phyloP scores from a whole-genome alignment of 2,329 filamentous ascomycete species.

The Colletotrichum sp. region DNA sequence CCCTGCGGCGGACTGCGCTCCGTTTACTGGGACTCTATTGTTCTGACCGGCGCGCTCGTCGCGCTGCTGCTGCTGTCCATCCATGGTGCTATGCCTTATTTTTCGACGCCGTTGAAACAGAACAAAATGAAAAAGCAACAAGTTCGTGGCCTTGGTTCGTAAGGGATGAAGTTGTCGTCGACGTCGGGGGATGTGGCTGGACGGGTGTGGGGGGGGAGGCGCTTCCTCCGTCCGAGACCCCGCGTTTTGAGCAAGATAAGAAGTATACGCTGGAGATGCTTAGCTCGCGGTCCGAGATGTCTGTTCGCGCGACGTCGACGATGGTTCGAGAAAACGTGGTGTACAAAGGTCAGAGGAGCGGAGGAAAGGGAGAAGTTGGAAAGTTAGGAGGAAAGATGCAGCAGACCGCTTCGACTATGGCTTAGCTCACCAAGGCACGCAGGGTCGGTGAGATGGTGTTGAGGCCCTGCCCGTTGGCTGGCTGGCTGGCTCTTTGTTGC shows the following conservation, averaged over 20 bases:
- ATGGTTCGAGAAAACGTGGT: slow-evolving; percentile 4
- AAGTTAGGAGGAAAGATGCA: neutral
- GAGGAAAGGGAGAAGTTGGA: neutral
- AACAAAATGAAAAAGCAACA: neutral
- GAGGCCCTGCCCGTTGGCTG: slow-evolving; percentile 11
- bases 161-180: neutral
- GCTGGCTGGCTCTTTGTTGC: slow-evolving; percentile 15
- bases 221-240: slow-evolving; percentile 20
- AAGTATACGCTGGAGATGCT: slow-evolving; percentile 12
- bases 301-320: slow-evolving; percentile 11
- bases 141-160: neutral
- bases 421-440: slow-evolving; percentile 14
- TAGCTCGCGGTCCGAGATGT: slow-evolving; percentile 18
- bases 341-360: neutral
- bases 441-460: slow-evolving; percentile 22
- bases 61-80: slow-evolving; percentile 18
- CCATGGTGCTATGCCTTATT: slow-evolving; percentile 2
- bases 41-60: slow-evolving; percentile 25
- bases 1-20: slow-evolving; percentile 11
- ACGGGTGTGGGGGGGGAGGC: slow-evolving; percentile 12
- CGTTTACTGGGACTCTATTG: slow-evolving; percentile 22
- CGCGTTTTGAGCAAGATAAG: slow-evolving; percentile 20
- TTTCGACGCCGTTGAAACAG: neutral
- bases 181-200: slow-evolving; percentile 8
- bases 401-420: slow-evolving; percentile 15